Base-by-base conservation (phyloP, 2,329 filamentous ascomycete species). In the Aspergillus ibericus region DNA sequence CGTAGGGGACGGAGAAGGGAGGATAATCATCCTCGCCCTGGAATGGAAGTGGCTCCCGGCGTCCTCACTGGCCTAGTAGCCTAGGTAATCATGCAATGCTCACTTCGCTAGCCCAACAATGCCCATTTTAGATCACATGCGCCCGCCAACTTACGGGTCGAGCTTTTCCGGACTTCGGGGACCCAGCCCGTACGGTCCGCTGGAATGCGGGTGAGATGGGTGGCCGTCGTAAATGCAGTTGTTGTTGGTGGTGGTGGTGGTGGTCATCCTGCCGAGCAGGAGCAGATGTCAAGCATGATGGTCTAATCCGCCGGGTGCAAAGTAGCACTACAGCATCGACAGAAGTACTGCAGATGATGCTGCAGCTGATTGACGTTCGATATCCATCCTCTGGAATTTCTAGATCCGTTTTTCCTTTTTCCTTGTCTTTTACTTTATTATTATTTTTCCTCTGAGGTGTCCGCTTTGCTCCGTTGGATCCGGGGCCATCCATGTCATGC, bases 61-160 rank as follows among this genome's bases (percentile, higher is more conserved):
- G 40, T 44, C 40, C 40, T 44, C 18, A 44, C 40, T 44, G 20
- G 20, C 12, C 42, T 46, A 46, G 20, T 46, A 46, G 20, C 5
- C 42, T 15, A 46, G 20, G 22, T 25, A 46, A 46, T 48, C 44
- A 48, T 48, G 44, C 44, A 48, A 48, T 48, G 44, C 44, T 29
- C 44, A 48, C 44, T 48, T 48, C 44, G 22, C 44, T 48, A 48
- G 44, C 44, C 44, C 25, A 29, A 27, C 32, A 18, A 47, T 48
- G 22, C 25, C 25, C 25, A 48, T 48, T 56, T 56, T 22, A 56
- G 18, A 56, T 56, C 54, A 56, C 54, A 56, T 56, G 53, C 47
- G 44, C 32, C 53, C 44, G 34, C 48, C 47, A 55, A 42, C 38
- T 49, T 55, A 42, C 44, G 27, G 34, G 34, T 56, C 44, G 44